Base-by-base conservation (phyloP, 345 rosid genomes). In the Eucalyptus guilfoylei region DNA sequence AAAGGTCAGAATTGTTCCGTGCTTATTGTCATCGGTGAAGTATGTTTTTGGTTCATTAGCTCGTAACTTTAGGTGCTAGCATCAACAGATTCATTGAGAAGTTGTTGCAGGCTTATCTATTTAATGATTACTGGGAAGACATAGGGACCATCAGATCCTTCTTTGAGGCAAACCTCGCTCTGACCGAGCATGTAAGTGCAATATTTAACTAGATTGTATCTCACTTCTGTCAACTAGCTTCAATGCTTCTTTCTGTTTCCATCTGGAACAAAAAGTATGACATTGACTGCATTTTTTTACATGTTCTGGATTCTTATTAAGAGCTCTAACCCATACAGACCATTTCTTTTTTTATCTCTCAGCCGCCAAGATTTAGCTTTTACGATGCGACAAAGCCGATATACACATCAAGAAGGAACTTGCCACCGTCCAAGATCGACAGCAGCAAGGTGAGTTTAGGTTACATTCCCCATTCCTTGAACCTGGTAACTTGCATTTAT, bases 121-220 rank as follows among this genome's bases (percentile, higher is more conserved):
- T 97, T 91, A 96, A 97, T 88, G 99, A 96, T 89, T 97, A 97
- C 88, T 96, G 99, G 99, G 98, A 97, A 93, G 99, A 97, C 89
- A 97, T 97, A 60, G 99, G 99, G 90, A 97, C 99, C 16, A 96
- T 97, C 94, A 92, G 97, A 94, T 97, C 99, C 87, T 97, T 96
- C 95, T 97, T 97, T 81, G 95, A 94, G 90, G 99, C 98, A 90
- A 97, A 96, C 91, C 98, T 97, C 88, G 98, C 99, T 87, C 96
- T 97, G 87, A 96, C 99, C 37, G 97, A 93, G 90, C 98, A 97
- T 93, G 99, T 97, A 93, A 94, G 88, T 69, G 34, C 86, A 50
- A 17, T 85, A 69, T 21, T 30, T 42, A 28, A 17, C 45, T 30
- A 16, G 34, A 42, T 49, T 49, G 34, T 55, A 58, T 6, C 83